Evolutionary conservation across 176 grass and related monocot genomes (phyloP), one percentile per base, ranked within the genome.

Genomic region (Rhynchospora pubera): DNA sequence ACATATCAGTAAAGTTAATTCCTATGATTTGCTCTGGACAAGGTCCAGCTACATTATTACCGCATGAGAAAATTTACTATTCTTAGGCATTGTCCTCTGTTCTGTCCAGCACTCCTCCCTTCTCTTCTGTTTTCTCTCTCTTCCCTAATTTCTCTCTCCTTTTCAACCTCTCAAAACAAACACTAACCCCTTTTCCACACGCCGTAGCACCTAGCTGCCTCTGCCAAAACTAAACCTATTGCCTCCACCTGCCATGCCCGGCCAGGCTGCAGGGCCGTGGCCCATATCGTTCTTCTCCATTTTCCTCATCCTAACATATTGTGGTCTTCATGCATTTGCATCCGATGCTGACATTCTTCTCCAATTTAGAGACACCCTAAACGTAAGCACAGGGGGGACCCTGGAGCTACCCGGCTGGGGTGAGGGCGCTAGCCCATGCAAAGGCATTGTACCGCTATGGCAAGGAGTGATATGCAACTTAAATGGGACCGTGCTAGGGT

Each of bases 161-260:
- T 47, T 53, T 57, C 75, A 43, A 18, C 70, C 65, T 83, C 80
- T 84, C 84, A 74, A 28, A 62, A 57, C 22, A 85, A 43, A 45
- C 62, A 23, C 63, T 63, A 85, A 65, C 75, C 77, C 24, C 42
- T 28, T 57, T 85, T 68, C 71, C 62, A 67, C 90, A 24, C 43
- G 68, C 82, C 34, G 51, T 84, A 60, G 34, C 16, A 1, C 46
- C 26, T 23, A 10, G 22, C 15, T 83, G 85, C 55, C 79, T 81
- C 45, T 26, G 65, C 77, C 59, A 26, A 67, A 26, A 6, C 75
- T 2, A 15, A 14, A 44, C n/a, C 74, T 30, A 62, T 32, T 83
- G 30, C 77, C 50, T 57, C 39, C 48, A 30, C 44, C 14, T 23
- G 42, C 69, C 92, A 97, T 97, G 95, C 88, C 94, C 85, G 66